A percentile compares a stretch with the other conserved stretches of the same genome.
These are phyloP conservation scores for Hypoxylon trugodes DNA, from an alignment of 495 filamentous ascomycete genomes.

Conservation along the genomic window DNA sequence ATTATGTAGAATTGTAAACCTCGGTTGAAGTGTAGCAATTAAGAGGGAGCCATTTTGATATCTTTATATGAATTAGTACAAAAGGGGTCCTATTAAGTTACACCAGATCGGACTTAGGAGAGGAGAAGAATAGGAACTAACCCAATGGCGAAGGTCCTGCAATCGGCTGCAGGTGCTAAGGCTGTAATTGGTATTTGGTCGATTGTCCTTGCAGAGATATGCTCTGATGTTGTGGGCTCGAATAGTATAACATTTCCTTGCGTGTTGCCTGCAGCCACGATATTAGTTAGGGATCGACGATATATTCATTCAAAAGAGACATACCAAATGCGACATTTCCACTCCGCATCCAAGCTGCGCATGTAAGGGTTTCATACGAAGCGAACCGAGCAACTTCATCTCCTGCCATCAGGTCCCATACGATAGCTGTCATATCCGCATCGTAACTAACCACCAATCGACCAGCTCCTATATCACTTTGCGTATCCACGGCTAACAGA, in stretches of 20 bases:
- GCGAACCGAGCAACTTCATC: slow-evolving; percentile 89
- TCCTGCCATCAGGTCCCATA: slow-evolving; percentile 95
- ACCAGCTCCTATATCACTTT: slow-evolving; percentile 86
- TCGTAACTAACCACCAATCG: slow-evolving; percentile 93
- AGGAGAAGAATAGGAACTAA: slow-evolving; percentile 52
- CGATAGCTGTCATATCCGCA: slow-evolving; percentile 87
- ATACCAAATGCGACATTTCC: slow-evolving; percentile 96
- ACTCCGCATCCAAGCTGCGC: slow-evolving; percentile 96
- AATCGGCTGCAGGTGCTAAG: slow-evolving; percentile 89
- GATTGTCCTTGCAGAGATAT: slow-evolving; percentile 91
- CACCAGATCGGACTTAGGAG: neutral
- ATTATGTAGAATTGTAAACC: slow-evolving; percentile 95
- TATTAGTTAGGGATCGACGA: slow-evolving; percentile 37
- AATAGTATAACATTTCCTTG: slow-evolving; percentile 96
- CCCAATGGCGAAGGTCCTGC: slow-evolving; percentile 96
- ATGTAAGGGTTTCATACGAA: slow-evolving; percentile 84
- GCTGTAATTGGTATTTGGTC: slow-evolving; percentile 91
- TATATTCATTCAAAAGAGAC: slow-evolving; percentile 23
- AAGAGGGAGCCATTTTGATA: slow-evolving; percentile 96
- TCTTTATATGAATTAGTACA: slow-evolving; percentile 59
- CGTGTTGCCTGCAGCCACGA: slow-evolving; percentile 69
- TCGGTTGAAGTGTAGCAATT: slow-evolving; percentile 85
- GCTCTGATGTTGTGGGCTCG: slow-evolving; percentile 90
- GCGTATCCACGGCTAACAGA: slow-evolving; percentile 88
- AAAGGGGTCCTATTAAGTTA: slow-evolving; percentile 20